Percentiles rank a stretch among this genome's conserved stretches.
These are phyloP conservation scores for Allantophomopsis cytisporea DNA, from an alignment of 2,329 filamentous ascomycete genomes.

Conservation along the genomic window DNA sequence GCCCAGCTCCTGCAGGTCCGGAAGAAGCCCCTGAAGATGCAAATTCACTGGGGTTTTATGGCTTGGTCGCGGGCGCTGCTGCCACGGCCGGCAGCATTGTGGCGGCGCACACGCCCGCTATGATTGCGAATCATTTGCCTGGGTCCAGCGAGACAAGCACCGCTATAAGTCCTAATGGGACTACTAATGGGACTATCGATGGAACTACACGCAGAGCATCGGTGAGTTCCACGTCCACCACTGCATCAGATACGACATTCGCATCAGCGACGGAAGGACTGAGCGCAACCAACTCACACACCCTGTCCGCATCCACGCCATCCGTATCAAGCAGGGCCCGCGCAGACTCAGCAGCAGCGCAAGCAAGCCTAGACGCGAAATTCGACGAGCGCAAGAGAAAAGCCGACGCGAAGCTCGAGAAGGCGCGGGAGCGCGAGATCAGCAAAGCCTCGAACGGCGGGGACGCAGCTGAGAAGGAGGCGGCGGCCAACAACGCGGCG, in stretches of 20 bases:
- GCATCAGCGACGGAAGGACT: conserved; percentile 6
- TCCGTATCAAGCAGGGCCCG: conserved; percentile 2
- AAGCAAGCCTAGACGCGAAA: conserved; percentile 33
- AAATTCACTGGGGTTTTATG: conserved; percentile 34
- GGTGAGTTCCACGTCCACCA: neutral
- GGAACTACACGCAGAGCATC: conserved; percentile 9
- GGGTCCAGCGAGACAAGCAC: conserved; percentile 11
- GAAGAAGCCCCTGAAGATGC: conserved; percentile 3
- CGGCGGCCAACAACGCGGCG: conserved; percentile 9
- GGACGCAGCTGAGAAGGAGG: conserved; percentile 29
- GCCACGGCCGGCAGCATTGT: conserved; percentile 34
- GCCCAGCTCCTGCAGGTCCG: conserved; percentile 1
- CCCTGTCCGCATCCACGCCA: conserved; percentile 11
- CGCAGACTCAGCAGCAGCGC: conserved; percentile 5
- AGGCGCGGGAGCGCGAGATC: conserved; percentile 33
- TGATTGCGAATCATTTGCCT: conserved; percentile 17
- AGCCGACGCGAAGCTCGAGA: conserved; percentile 47
- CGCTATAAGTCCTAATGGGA: conserved; percentile 16
- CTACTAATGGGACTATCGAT: too few relatives aligned
- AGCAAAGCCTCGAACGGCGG: conserved; percentile 30
- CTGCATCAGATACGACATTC: neutral
- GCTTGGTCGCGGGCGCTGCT: conserved; percentile 38
- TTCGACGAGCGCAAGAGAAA: conserved; percentile 46
- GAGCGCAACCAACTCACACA: neutral
- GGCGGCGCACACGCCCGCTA: conserved; percentile 17